Conservation (phyloP, 257 asterid species). For the Nicotiana paniculata region DNA sequence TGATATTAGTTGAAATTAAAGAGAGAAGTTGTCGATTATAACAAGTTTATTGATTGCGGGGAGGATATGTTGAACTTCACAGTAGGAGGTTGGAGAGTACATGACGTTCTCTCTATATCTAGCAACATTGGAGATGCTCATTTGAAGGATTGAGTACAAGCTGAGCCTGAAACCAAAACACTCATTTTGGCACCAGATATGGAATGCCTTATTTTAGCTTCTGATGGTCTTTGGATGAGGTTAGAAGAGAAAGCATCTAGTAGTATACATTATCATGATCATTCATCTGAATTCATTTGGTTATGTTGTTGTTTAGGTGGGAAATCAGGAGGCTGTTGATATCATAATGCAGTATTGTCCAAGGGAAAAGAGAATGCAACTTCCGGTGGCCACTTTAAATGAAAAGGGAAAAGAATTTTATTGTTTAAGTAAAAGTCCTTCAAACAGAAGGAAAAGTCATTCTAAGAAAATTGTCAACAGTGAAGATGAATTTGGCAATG, state of each 20-base stretch:
- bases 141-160: constrained; percentile 74
- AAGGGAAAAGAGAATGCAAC: constrained; percentile 16
- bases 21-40: background rate
- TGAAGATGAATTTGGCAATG: constrained; percentile 32
- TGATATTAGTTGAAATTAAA: background rate
- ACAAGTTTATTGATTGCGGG: constrained; percentile 26
- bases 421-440: constrained; percentile 25
- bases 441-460: constrained; percentile 5
- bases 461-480: constrained; percentile 13
- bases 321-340: constrained; percentile 66
- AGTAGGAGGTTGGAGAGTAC: constrained; percentile 83
- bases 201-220: constrained; percentile 77
- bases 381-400: constrained; percentile 9
- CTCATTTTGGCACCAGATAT: constrained; percentile 52
- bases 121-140: constrained; percentile 92
- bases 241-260: constrained; percentile 9
- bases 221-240: constrained; percentile 94
- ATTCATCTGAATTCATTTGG: background rate
- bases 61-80: constrained; percentile 76
- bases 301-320: constrained; percentile 33
- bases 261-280: background rate
- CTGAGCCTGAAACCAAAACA: constrained; percentile 68
- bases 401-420: constrained; percentile 12
- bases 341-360: constrained; percentile 42
- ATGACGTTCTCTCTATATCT: constrained; percentile 70